Evolutionary conservation across 305 asterid genomes (phyloP).

Genomic region (Fraxinus platypoda): DNA sequence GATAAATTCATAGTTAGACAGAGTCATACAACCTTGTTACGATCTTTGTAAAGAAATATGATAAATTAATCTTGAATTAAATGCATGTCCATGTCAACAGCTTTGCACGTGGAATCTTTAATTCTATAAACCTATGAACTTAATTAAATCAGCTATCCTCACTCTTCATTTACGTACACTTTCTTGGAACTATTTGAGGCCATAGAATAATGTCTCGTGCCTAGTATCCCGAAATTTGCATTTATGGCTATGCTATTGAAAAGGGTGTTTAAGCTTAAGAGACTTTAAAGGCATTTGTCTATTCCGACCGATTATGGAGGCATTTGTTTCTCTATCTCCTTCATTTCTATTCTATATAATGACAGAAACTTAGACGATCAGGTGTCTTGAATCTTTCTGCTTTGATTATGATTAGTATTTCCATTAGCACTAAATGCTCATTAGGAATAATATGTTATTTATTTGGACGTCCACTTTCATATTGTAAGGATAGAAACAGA

Average conservation of each 20-base stretch:
- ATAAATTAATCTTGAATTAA: slow-evolving; percentile 3
- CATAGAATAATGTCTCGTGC: background rate
- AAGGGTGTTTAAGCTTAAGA: slow-evolving; percentile 7
- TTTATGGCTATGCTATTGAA: background rate
- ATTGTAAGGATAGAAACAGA: background rate
- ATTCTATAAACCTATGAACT: background rate
- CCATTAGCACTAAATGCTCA: background rate
- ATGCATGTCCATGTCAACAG: slow-evolving; percentile 6
- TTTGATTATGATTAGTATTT: background rate
- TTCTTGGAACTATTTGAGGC: background rate
- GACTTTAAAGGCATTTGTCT: background rate
- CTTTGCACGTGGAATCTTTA: background rate
- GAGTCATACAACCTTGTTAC: background rate
- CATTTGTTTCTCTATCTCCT: background rate
- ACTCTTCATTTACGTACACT: background rate
- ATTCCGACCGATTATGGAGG: background rate
- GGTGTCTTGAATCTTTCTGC: background rate
- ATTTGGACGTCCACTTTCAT: background rate
- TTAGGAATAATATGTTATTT: background rate
- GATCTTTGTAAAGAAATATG: background rate
- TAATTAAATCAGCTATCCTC: background rate
- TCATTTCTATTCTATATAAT: background rate
- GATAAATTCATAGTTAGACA: background rate
- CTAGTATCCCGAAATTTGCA: background rate
- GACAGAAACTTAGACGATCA: background rate